A percentile compares a stretch with the other conserved stretches of the same genome.
phyloP scores from a whole-genome alignment of 805 yeast genomes.

The Kluyveromyces siamensis region DNA sequence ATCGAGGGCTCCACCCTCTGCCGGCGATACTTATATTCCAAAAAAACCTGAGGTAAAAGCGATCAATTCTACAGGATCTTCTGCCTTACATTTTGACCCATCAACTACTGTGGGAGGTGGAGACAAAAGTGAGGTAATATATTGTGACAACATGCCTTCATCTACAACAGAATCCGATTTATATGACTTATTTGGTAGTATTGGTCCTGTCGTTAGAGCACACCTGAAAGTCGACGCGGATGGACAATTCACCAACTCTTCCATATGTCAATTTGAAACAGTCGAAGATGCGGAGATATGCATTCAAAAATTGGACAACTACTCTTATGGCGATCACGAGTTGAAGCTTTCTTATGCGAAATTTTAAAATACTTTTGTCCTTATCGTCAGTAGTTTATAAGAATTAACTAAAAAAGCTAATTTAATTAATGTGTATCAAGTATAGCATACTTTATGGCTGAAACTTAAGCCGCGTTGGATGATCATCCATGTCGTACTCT shows the following conservation, averaged over 20 bases:
- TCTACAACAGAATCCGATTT: conserved; percentile 82
- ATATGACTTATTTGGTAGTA: conserved; percentile 74
- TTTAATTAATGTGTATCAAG: background rate
- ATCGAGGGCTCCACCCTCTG: background rate
- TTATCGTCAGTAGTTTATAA: background rate
- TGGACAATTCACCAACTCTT: conserved; percentile 72
- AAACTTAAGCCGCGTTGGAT: conserved; percentile 14
- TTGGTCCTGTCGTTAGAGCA: conserved; percentile 68
- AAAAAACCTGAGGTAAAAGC: background rate
- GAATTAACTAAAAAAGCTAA: conserved; percentile 1
- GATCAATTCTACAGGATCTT: background rate
- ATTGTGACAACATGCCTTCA: conserved; percentile 75
- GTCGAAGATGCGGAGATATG: conserved; percentile 66
- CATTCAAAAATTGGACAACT: conserved; percentile 63
- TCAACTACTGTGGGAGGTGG: conserved; percentile 47
- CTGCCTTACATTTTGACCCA: background rate
- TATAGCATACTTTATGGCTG: background rate
- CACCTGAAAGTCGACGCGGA: conserved; percentile 55
- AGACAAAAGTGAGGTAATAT: conserved; percentile 50
- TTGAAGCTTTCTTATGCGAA: conserved; percentile 61
- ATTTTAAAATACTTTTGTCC: conserved; percentile 5
- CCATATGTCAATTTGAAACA: conserved; percentile 70
- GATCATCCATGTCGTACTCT: conserved; percentile 9
- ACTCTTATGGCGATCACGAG: conserved; percentile 77
- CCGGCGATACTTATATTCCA: conserved; percentile 1